Evolutionary conservation across 2,329 filamentous ascomycete species (phyloP).

Genomic region (Penicillium sp.): DNA sequence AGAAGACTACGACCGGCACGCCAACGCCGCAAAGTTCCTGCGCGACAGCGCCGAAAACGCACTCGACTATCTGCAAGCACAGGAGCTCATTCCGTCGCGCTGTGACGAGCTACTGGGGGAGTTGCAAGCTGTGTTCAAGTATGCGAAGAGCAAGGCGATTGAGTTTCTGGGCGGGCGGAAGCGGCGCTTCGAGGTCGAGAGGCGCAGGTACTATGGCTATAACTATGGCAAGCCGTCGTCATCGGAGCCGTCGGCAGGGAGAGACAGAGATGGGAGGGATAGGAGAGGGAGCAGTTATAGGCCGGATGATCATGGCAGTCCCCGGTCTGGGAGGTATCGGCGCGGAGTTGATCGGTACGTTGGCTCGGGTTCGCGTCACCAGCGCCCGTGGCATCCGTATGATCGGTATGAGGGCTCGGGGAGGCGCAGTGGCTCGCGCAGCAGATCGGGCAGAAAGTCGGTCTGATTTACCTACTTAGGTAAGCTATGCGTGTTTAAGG

Average conservation of each 20-base stretch:
- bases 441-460: background rate
- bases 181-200: slow-evolving; percentile 32
- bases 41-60: slow-evolving; percentile 43
- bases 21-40: slow-evolving; percentile 35
- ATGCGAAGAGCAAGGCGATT: slow-evolving; percentile 33
- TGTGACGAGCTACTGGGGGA: slow-evolving; percentile 17
- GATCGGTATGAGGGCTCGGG: background rate
- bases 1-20: slow-evolving; percentile 20
- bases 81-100: slow-evolving; percentile 22
- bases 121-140: slow-evolving; percentile 28
- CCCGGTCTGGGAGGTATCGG: background rate
- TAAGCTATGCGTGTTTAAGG: background rate
- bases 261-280: too few species aligned
- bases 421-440: background rate
- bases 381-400: background rate
- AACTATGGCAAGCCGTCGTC: background rate
- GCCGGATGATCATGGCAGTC: background rate
- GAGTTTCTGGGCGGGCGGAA: slow-evolving; percentile 36
- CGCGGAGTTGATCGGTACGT: background rate
- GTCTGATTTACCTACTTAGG: background rate
- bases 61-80: slow-evolving; percentile 29
- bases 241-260: background rate
- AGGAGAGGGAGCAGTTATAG: background rate
- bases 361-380: background rate
- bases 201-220: background rate